Percentiles rank a stretch among this genome's conserved stretches.
Conservation (phyloP, 2,329 filamentous ascomycete species). For the Exophiala dermatitidis region DNA sequence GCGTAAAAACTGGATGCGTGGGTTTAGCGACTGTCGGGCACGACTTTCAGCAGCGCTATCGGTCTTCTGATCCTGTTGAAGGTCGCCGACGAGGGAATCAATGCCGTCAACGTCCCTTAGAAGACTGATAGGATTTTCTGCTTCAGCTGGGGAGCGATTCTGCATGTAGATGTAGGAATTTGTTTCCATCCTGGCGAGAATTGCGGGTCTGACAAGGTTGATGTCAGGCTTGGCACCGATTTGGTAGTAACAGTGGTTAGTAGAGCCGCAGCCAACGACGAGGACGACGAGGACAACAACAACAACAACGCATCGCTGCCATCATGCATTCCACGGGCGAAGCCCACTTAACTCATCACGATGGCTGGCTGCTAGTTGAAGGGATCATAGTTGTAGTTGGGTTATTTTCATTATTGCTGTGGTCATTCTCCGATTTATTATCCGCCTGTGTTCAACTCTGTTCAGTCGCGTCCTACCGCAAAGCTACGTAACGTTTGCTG, state of each 20-base stretch:
- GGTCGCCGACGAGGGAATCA: slow-evolving; percentile 10
- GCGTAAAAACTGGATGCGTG: slow-evolving; percentile 23
- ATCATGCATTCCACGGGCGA: no score
- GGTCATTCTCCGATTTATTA: no score
- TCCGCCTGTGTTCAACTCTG: no score
- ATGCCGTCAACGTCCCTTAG: slow-evolving; percentile 22
- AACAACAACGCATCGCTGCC: not conserved
- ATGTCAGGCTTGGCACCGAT: slow-evolving; percentile 15
- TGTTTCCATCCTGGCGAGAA: slow-evolving; percentile 12
- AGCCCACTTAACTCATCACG: no score
- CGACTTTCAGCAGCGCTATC: slow-evolving; percentile 3
- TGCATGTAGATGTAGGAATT: slow-evolving; percentile 22
- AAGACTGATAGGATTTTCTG: slow-evolving; percentile 20
- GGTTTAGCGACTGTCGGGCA: slow-evolving; percentile 16
- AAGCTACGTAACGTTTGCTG: no score
- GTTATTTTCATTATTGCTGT: no score
- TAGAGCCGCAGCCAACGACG: not conserved
- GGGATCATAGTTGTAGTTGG: no score
- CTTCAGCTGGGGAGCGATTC: slow-evolving; percentile 15
- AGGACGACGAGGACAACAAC: not conserved
- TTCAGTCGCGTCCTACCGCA: no score
- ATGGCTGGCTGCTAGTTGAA: no score
- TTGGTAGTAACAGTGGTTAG: not conserved
- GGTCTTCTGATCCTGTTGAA: slow-evolving; percentile 20
- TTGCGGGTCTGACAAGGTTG: slow-evolving; percentile 15